Base-by-base conservation (phyloP, 352 stramenopile species). In the Halophytophthora polymorphica region DNA sequence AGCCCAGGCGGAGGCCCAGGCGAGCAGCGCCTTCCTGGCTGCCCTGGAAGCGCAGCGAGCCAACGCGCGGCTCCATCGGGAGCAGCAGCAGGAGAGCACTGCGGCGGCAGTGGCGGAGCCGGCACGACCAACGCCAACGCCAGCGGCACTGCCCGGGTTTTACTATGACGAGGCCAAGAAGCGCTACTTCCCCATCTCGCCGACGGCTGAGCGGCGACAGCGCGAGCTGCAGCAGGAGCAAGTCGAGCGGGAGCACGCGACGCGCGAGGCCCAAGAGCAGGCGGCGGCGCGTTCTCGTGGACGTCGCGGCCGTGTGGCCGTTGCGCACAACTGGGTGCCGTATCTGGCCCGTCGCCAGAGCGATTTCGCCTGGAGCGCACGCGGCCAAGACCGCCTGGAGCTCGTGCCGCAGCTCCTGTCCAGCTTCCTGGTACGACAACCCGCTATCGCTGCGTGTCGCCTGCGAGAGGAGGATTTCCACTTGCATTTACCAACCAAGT, bases 21-120 rank as follows among this genome's bases (percentile, higher is more conserved):
- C 61, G 6, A 77, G 66, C 21, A 61, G 59, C 6, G 51, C 50
- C 19, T 89, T 89, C 61, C 63, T 89, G 13, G 69, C 69, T 25
- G 77, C 77, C 41, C 50, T 88, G n/a, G 77, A 77, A 51, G 71
- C 63, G 0, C 77, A 88, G 42, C 73, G 77, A 7, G 64, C 64
- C 23, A 83, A 71, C 23, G 58, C 57, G 34, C 61, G 71, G 23
- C 64, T n/a, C 0, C 50, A 42, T n/a, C 18, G 22, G 6, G 35
- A 62, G 15, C 25, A 51, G 5, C 41, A 44, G 6, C 42, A 45
- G 3, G 17, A 6, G 46, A 66, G 43, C 36, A 38, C 3, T 13
- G 22, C 33, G 25, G 45, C 57, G 36, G 53, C 33, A 19, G 17
- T 10, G 12, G 21, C 29, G 37, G 56, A 58, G 35, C 10, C 19